A percentile compares a stretch with the other conserved stretches of the same genome.
Conservation (phyloP, 2,329 filamentous ascomycete species). For the Fonsecaea pedrosoi region DNA sequence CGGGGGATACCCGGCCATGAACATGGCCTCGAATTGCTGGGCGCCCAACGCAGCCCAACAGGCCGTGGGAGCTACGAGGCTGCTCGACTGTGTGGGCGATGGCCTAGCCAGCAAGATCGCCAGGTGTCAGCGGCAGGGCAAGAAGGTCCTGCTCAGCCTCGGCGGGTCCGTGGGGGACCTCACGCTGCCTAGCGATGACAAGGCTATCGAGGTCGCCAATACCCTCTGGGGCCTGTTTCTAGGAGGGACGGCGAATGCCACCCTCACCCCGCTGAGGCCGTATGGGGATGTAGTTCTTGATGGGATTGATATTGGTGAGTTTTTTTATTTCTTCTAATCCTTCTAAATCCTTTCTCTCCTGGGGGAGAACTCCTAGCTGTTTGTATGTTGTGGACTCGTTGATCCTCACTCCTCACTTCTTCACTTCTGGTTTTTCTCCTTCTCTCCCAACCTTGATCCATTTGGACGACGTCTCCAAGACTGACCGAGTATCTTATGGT, state of each 20-base stretch:
- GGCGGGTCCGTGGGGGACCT: conserved; percentile 54
- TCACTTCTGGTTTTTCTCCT: no score
- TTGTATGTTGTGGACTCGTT: no score
- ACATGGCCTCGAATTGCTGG: conserved; percentile 42
- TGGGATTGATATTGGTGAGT: conserved; percentile 60
- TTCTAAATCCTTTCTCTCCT: no score
- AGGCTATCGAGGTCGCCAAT: conserved; percentile 56
- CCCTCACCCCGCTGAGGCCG: conserved; percentile 52
- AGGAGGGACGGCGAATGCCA: conserved; percentile 46
- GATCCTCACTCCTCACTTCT: no score
- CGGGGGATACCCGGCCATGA: conserved; percentile 39
- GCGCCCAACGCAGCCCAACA: conserved; percentile 32
- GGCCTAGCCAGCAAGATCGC: conserved; percentile 38
- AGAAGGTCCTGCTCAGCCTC: conserved; percentile 56
- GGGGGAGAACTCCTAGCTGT: no score
- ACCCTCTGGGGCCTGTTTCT: conserved; percentile 61
- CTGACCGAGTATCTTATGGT: conserved; percentile 19
- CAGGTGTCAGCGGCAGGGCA: conserved; percentile 50
- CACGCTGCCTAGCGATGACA: conserved; percentile 49
- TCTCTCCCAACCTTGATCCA: conserved; percentile 36
- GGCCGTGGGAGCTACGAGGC: conserved; percentile 38
- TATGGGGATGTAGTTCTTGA: conserved; percentile 56
- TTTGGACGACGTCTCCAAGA: conserved; percentile 31
- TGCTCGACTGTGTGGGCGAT: conserved; percentile 39
- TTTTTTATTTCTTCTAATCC: neutral